Base-by-base conservation (phyloP, 2,329 filamentous ascomycete genomes). In the Domatiomyces catenatus region DNA sequence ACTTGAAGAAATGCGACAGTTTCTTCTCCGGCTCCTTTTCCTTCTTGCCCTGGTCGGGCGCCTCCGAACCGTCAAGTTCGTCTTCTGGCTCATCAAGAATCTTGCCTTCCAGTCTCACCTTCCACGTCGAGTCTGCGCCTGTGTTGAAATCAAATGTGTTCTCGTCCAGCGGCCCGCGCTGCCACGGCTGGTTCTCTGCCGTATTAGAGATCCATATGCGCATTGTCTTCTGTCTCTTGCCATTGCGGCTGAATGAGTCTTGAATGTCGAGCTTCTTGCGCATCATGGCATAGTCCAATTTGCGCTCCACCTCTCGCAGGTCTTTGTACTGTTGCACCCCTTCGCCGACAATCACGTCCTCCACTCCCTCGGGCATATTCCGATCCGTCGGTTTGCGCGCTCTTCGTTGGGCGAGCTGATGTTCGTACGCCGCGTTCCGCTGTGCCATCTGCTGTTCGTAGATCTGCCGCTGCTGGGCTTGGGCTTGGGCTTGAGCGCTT, bases 201-300 rank as follows among this genome's bases (percentile, higher is more conserved):
- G 88, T 94, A 67, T 98, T 98, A 61, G 81, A 89, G 61, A 98
- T 82, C 88, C 88, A 96, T 56, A 98, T 78, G 55, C 90, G 84
- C 67, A 98, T 74, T 2, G 87, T 94, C 63, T 83, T 85, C 66
- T 83, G 84, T 58, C 85, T 79, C 77, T 86, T 92, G 53, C 80
- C 74, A 54, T 81, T 83, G 56, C 83, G 79, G 64, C 79, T 84
- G 49, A 86, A 78, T 44, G 80, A 81, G 64, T 96, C 90, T 56
- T 86, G 79, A 55, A 95, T 83, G 64, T 98, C 92, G 54, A 98
- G 71, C 54, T 89, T 78, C 72, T 98, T 98, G 63, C 90, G 82
- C 66, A 92, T 89, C 75, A 95, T 93, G 17, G 86, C 85, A 42
- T 90, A 86, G 71, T 98, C 92, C 50, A 98, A 73, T 49, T 82